These are phyloP conservation scores for Rubia peregrina DNA, from an alignment of 305 asterid species.

Conservation along the genomic window DNA sequence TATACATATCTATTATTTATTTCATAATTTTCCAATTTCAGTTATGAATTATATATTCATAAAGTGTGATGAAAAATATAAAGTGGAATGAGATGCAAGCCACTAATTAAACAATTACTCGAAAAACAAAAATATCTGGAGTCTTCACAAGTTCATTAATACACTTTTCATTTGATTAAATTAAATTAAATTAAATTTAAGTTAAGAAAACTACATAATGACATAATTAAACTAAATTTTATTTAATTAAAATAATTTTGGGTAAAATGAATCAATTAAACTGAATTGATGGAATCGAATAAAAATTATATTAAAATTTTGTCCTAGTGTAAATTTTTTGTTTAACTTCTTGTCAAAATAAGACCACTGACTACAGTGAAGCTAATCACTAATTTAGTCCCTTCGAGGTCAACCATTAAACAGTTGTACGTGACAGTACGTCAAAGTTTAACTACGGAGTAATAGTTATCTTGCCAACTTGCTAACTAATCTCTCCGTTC, in stretches of 20 bases:
- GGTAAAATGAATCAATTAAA: no score
- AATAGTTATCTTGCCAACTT: slow-evolving; percentile 6
- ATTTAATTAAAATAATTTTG: no score
- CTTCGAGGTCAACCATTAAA: slow-evolving; percentile 6
- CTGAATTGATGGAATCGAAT: no score
- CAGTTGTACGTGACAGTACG: not conserved
- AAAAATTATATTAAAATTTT: no score
- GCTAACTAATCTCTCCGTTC: not conserved
- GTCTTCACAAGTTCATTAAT: not conserved
- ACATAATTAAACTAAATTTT: no score
- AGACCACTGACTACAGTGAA: not conserved
- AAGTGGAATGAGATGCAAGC: no score
- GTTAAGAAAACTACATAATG: no score
- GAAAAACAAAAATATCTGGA: not conserved
- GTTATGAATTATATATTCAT: not conserved
- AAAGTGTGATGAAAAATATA: no score
- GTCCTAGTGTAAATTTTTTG: not conserved
- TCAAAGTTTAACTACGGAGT: slow-evolving; percentile 11
- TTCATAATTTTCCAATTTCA: not conserved
- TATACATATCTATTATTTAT: not conserved
- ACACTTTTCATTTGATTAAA: no score
- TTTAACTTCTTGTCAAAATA: not conserved
- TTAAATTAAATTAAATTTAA: no score
- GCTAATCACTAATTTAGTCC: not conserved
- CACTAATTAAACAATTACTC: no score